Percentiles rank a stretch among this genome's conserved stretches.
These are phyloP conservation scores for Coelastrella sp. DNA, from an alignment of 139 green algal species.

Conservation along the genomic window DNA sequence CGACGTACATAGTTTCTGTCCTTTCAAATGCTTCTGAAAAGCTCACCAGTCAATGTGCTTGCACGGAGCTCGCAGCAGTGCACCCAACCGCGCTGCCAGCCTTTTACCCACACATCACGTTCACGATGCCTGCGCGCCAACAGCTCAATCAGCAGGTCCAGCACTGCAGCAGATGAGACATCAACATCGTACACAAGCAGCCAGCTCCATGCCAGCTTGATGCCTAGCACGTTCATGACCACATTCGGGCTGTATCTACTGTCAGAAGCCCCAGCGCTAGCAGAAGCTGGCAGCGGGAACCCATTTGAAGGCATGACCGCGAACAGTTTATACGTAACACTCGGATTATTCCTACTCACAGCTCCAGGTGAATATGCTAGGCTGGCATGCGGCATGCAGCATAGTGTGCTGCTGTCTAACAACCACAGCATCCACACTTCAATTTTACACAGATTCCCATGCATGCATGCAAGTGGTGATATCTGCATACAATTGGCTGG, in stretches of 20 bases:
- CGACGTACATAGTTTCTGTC: too few species aligned
- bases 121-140: neutral
- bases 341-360: constrained; percentile 87
- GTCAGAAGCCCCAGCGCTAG: constrained; percentile 16
- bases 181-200: neutral
- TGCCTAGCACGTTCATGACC: neutral
- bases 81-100: neutral
- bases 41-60: neutral
- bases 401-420: too few species aligned
- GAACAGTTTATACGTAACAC: constrained; percentile 86
- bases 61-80: neutral
- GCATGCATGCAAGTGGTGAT: too few species aligned
- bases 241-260: constrained; percentile 36
- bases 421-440: too few species aligned
- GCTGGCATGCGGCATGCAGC: too few species aligned
- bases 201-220: neutral
- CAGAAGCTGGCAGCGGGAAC: constrained; percentile 10
- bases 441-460: too few species aligned
- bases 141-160: constrained; percentile 1
- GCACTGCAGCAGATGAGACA: neutral
- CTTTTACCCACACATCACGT: constrained; percentile 19
- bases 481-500: too few species aligned
- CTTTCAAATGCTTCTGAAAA: neutral
- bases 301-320: constrained; percentile 57
- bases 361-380: constrained; percentile 62